These are phyloP conservation scores for Beverwykella pulmonaria DNA, from an alignment of 495 filamentous ascomycete species.

Conservation along the genomic window DNA sequence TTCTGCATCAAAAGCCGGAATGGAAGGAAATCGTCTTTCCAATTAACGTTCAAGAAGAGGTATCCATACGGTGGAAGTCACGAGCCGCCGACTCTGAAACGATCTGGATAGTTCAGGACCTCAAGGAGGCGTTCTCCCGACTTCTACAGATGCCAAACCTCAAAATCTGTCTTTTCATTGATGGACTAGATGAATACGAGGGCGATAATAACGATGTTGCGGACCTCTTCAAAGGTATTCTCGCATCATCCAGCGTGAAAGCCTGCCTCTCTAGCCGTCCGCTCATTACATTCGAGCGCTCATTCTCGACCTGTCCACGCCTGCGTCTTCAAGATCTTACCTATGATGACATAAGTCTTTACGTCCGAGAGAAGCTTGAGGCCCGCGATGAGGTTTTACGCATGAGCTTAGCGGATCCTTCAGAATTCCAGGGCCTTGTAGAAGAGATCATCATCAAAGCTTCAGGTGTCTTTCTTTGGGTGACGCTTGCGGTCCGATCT, in stretches of 20 bases:
- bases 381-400: not conserved
- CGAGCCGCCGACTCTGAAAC: not conserved
- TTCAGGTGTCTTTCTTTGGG: conserved; percentile 9
- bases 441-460: conserved; percentile 6
- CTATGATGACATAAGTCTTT: conserved; percentile 7
- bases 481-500: not conserved
- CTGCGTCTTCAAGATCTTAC: conserved; percentile 12
- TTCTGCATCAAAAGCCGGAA: not conserved
- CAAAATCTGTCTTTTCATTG: conserved; percentile 4
- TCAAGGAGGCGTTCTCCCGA: not conserved
- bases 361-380: conserved; percentile 7
- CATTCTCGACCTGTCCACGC: conserved; percentile 1
- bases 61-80: not conserved
- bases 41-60: not conserved
- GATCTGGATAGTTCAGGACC: not conserved
- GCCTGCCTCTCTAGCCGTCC: conserved; percentile 8
- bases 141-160: not conserved
- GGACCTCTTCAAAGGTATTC: conserved; percentile 6
- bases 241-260: conserved; percentile 4
- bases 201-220: conserved; percentile 1
- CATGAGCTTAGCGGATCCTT: conserved; percentile 5
- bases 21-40: conserved; percentile 4
- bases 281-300: not conserved
- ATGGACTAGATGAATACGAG: conserved; percentile 3
- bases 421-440: not conserved